These are phyloP conservation scores for Cordyceps javanica DNA, from an alignment of 2,329 filamentous ascomycete genomes.

Conservation along the genomic window DNA sequence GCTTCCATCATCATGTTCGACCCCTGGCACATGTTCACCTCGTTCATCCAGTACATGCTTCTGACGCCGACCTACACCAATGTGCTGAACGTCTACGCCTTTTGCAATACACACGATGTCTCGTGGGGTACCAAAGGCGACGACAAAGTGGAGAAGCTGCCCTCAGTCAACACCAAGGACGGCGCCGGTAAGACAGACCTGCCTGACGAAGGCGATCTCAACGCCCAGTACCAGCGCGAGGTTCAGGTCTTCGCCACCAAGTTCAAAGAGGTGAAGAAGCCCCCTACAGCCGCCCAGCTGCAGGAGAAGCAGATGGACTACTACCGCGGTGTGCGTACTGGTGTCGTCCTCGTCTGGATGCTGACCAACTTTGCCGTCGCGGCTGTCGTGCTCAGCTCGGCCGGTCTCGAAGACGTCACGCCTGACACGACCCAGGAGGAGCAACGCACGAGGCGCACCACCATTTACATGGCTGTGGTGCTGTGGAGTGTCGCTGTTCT, in stretches of 20 bases:
- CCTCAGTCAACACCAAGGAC: constrained; percentile 82
- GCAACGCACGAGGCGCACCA: constrained; percentile 51
- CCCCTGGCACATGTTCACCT: constrained; percentile 99
- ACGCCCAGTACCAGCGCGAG: constrained; percentile 89
- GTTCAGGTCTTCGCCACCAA: constrained; percentile 68
- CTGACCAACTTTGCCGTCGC: constrained; percentile 87
- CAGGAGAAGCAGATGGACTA: constrained; percentile 94
- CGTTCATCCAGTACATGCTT: constrained; percentile 88
- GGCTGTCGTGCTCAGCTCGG: constrained; percentile 80
- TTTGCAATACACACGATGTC: constrained; percentile 97
- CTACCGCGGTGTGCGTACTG: constrained; percentile 90
- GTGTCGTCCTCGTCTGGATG: constrained; percentile 93
- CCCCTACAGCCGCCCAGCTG: constrained; percentile 46
- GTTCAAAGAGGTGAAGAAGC: constrained; percentile 63
- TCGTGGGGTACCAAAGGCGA: constrained; percentile 98
- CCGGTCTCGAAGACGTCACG: constrained; percentile 66
- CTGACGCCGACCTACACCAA: constrained; percentile 97
- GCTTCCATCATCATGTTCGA: constrained; percentile 93
- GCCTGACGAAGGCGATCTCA: constrained; percentile 89
- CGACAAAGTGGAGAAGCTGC: constrained; percentile 87
- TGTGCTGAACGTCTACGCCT: constrained; percentile 97
- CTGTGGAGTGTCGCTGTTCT: constrained; percentile 84
- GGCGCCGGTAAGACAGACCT: constrained; percentile 89
- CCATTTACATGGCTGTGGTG: constrained; percentile 80
- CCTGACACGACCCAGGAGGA: constrained; percentile 32